Conservation (phyloP, 73 alveolate species). For the Paramecium octaurelia region DNA sequence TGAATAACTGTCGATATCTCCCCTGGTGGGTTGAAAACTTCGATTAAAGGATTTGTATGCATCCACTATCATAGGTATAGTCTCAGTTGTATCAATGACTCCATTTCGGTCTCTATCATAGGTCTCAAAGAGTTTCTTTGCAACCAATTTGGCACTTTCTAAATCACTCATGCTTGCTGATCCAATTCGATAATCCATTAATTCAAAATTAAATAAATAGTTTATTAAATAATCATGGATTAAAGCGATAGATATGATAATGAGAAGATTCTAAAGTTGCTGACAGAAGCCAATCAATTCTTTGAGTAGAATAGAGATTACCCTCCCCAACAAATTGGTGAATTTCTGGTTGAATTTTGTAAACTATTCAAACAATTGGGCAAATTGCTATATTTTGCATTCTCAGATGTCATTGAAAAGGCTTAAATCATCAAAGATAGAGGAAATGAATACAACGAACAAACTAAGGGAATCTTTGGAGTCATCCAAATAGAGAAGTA, state of each 20-base stretch:
- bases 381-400: conserved; percentile 19
- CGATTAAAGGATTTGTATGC: conserved; percentile 62
- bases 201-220: not conserved
- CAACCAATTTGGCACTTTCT: conserved; percentile 52
- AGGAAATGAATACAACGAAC: conserved; percentile 35
- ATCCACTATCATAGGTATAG: conserved; percentile 62
- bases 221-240: not conserved
- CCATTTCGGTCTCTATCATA: conserved; percentile 64
- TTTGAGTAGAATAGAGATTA: conserved; percentile 33
- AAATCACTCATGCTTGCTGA: conserved; percentile 24
- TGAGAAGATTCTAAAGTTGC: not conserved
- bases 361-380: conserved; percentile 9
- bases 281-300: not conserved
- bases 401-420: conserved; percentile 43
- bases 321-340: conserved; percentile 22
- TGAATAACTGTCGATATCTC: conserved; percentile 57
- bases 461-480: conserved; percentile 30
- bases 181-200: conserved; percentile 30
- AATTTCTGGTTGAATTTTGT: conserved; percentile 21
- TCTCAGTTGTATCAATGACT: conserved; percentile 49
- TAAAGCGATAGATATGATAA: not conserved
- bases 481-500: not conserved
- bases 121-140: conserved; percentile 55
- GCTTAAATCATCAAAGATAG: conserved; percentile 46
- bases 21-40: conserved; percentile 54